Conservation (phyloP, 495 filamentous ascomycete species). For the Apiosordaria backusii region DNA sequence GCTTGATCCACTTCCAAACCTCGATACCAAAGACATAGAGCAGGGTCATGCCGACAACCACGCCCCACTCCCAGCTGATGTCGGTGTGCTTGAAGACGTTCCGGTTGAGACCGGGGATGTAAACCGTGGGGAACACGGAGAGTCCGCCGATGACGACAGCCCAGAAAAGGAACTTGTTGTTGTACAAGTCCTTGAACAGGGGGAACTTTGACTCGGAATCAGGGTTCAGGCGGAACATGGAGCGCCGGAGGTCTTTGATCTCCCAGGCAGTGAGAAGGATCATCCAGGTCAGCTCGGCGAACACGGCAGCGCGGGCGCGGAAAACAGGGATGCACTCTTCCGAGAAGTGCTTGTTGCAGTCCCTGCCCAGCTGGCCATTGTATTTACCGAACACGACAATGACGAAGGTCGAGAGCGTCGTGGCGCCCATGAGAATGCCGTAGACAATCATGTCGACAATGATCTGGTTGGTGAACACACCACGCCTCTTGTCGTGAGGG, state of each 20-base stretch:
- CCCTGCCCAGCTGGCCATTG: slow-evolving; percentile 52
- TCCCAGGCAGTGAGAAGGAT: slow-evolving; percentile 73
- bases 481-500: slow-evolving; percentile 61
- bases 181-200: slow-evolving; percentile 62
- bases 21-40: slow-evolving; percentile 62
- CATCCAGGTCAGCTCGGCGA: slow-evolving; percentile 71
- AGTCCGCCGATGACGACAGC: slow-evolving; percentile 63
- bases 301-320: slow-evolving; percentile 72
- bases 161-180: slow-evolving; percentile 73
- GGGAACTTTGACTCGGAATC: slow-evolving; percentile 47
- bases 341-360: slow-evolving; percentile 62
- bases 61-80: slow-evolving; percentile 72
- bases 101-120: slow-evolving; percentile 66
- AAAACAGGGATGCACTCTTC: slow-evolving; percentile 60
- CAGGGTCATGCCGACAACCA: slow-evolving; percentile 57
- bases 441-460: slow-evolving; percentile 72
- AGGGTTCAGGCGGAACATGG: slow-evolving; percentile 65
- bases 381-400: slow-evolving; percentile 65
- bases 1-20: slow-evolving; percentile 64
- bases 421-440: slow-evolving; percentile 62
- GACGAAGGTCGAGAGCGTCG: slow-evolving; percentile 65
- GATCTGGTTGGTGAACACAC: slow-evolving; percentile 68
- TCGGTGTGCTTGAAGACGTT: slow-evolving; percentile 71
- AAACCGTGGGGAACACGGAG: slow-evolving; percentile 68
- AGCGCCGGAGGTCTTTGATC: slow-evolving; percentile 66